Evolutionary conservation across 1,139 yeast genomes (phyloP).

Genomic region (Saccharomyces hybrid): DNA sequence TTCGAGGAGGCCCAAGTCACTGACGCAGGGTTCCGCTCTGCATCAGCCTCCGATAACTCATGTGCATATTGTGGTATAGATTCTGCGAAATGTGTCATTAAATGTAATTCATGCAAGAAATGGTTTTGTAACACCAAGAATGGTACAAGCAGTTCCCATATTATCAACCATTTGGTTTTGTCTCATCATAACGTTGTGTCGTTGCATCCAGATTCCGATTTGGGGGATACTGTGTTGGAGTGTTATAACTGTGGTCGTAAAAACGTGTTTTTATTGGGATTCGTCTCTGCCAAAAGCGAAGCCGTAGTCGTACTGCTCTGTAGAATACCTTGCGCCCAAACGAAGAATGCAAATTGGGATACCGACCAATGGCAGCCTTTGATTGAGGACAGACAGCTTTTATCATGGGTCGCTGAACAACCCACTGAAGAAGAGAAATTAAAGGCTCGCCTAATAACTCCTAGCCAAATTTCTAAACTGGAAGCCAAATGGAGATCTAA

Average conservation of each 20-base stretch:
- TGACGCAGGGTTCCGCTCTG: background rate
- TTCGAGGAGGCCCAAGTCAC: constrained; percentile 5
- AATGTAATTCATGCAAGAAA: constrained; percentile 68
- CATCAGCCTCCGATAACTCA: constrained; percentile 35
- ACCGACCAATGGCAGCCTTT: constrained; percentile 82
- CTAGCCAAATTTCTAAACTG: constrained; percentile 60
- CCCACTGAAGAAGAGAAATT: constrained; percentile 62
- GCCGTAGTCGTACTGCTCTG: constrained; percentile 83
- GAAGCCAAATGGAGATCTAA: constrained; percentile 79
- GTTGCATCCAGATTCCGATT: constrained; percentile 70
- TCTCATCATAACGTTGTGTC: constrained; percentile 71
- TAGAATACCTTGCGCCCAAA: constrained; percentile 82
- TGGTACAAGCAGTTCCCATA: constrained; percentile 61
- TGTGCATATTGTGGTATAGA: constrained; percentile 78
- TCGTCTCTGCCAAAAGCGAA: constrained; percentile 80
- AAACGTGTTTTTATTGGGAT: constrained; percentile 77
- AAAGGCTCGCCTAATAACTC: constrained; percentile 47
- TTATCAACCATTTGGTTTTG: constrained; percentile 75
- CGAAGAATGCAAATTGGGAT: constrained; percentile 75
- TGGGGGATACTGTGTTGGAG: constrained; percentile 79
- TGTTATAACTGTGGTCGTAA: constrained; percentile 86
- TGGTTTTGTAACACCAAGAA: constrained; percentile 90
- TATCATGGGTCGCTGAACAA: constrained; percentile 71
- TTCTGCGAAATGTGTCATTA: constrained; percentile 57
- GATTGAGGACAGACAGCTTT: constrained; percentile 68